These are phyloP conservation scores for Mytilinidion resinicola DNA, from an alignment of 495 filamentous ascomycete species.

Conservation along the genomic window DNA sequence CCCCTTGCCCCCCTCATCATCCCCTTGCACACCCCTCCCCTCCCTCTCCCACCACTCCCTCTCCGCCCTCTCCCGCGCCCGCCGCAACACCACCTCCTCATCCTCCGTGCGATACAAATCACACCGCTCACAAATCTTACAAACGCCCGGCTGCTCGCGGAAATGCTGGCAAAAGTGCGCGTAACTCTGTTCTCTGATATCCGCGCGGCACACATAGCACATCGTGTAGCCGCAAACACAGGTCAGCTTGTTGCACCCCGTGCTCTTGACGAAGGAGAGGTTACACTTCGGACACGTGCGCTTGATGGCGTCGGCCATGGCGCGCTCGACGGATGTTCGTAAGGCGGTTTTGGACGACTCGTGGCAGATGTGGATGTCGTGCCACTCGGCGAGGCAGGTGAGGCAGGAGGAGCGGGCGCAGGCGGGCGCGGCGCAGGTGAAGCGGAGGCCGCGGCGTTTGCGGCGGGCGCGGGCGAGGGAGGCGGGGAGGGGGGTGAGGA, in stretches of 20 bases:
- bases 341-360: conserved; percentile 61
- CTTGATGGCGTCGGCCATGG: conserved; percentile 89
- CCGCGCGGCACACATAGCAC: conserved; percentile 82
- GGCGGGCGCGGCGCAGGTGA: conserved; percentile 60
- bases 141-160: conserved; percentile 65
- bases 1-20: conserved; percentile 5
- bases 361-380: conserved; percentile 61
- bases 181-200: conserved; percentile 61
- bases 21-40: conserved; percentile 36
- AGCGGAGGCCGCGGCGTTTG: conserved; percentile 59
- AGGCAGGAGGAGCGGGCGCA: conserved; percentile 72
- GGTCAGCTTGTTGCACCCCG: conserved; percentile 94
- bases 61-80: conserved; percentile 75
- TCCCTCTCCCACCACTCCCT: conserved; percentile 70
- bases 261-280: conserved; percentile 82
- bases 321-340: conserved; percentile 80
- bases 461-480: conserved; percentile 59
- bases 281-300: conserved; percentile 88
- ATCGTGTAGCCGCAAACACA: conserved; percentile 97
- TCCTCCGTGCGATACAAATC: conserved; percentile 86
- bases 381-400: conserved; percentile 60
- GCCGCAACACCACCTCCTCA: conserved; percentile 66
- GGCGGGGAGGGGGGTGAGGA: conserved; percentile 40
- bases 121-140: conserved; percentile 75
- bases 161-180: conserved; percentile 95